phyloP scores from a whole-genome alignment of 768 basidiomycete species.

The Suillus occidentalis region DNA sequence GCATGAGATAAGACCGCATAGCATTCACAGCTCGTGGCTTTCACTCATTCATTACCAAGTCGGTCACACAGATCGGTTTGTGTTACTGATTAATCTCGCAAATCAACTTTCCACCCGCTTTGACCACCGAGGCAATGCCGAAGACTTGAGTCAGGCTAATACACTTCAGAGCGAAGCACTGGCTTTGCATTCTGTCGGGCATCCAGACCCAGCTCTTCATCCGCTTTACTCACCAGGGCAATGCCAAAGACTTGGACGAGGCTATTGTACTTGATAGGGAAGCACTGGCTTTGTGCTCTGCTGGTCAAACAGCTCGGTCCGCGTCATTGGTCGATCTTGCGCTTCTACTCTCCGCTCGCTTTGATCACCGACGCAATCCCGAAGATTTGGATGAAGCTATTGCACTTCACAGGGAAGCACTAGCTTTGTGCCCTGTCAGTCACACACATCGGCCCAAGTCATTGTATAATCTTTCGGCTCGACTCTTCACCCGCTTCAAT shows the following conservation, averaged over 20 bases:
- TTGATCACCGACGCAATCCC: slow-evolving; percentile 8
- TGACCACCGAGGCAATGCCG: too few species aligned
- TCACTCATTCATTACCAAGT: too few species aligned
- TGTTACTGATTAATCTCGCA: too few species aligned
- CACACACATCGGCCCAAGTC: slow-evolving; percentile 16
- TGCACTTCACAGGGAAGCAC: slow-evolving; percentile 12
- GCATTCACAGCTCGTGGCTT: too few species aligned
- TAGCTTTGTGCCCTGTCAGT: slow-evolving; percentile 3
- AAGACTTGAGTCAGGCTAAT: too few species aligned
- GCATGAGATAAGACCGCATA: too few species aligned
- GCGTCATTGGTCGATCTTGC: slow-evolving; percentile 13
- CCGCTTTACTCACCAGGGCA: slow-evolving; percentile 12
- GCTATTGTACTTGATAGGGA: slow-evolving; percentile 12
- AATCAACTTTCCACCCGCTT: too few species aligned
- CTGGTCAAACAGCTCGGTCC: slow-evolving; percentile 12
- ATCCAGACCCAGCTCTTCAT: slow-evolving; percentile 4
- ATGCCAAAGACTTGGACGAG: slow-evolving; percentile 17
- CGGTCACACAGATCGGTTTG: too few species aligned
- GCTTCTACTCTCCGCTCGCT: slow-evolving; percentile 9
- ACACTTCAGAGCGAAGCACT: too few species aligned
- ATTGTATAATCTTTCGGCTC: slow-evolving; percentile 12
- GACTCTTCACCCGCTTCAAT: not conserved
- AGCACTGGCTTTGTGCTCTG: slow-evolving; percentile 13
- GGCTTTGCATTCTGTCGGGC: too few species aligned
- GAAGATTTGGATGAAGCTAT: slow-evolving; percentile 17